Evolutionary conservation across 306 rosid genomes (phyloP).

Genomic region (Casuarina glauca): DNA sequence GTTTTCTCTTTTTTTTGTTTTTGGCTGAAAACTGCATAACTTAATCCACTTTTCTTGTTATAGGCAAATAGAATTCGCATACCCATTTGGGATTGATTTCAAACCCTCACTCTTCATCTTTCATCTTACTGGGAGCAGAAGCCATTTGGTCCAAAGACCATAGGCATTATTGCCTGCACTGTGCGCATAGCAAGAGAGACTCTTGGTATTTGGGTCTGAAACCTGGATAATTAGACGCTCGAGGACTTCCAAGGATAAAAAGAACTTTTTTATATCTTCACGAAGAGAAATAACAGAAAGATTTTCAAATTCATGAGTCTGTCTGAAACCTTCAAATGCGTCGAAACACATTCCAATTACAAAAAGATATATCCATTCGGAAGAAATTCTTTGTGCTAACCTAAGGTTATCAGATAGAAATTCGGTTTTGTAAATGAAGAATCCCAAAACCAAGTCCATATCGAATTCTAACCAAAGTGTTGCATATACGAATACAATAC

Average conservation of each 20-base stretch:
- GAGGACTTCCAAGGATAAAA: not conserved
- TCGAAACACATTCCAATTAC: not conserved
- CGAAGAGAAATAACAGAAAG: not conserved
- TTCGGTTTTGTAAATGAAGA: not conserved
- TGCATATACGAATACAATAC: not conserved
- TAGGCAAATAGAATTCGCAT: not conserved
- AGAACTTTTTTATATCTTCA: not conserved
- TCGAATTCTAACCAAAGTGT: not conserved
- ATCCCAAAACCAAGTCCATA: not conserved
- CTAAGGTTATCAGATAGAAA: not conserved
- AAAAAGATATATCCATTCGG: not conserved
- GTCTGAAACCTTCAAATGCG: not conserved
- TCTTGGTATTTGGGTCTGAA: not conserved
- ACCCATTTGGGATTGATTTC: not conserved
- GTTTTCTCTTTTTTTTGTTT: not conserved
- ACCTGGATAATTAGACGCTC: not conserved
- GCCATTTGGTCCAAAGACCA: conserved; percentile 3
- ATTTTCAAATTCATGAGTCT: not conserved
- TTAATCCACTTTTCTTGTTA: not conserved
- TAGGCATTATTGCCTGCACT: not conserved
- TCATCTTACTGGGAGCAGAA: not conserved
- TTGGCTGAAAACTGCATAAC: not conserved
- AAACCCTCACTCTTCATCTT: not conserved
- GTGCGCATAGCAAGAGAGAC: not conserved
- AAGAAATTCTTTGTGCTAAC: not conserved